These are phyloP conservation scores for Austroboletus novae-zelandiae DNA, from an alignment of 1,284 basidiomycete genomes.

Conservation along the genomic window DNA sequence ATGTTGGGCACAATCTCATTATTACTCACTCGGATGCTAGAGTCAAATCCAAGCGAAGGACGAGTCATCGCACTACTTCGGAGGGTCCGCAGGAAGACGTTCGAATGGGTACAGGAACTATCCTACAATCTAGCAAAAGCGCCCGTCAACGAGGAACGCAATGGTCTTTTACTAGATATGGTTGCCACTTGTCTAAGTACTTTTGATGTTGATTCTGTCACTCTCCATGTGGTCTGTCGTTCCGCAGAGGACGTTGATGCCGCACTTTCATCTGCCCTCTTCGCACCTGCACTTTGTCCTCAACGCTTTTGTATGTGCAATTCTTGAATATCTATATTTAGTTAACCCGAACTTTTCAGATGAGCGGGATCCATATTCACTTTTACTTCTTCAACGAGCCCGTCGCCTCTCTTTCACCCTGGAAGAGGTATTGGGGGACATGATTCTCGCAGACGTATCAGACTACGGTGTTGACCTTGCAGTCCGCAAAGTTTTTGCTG, in stretches of 20 bases:
- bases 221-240: neutral
- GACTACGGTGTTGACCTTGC: slow-evolving; percentile 32
- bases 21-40: neutral
- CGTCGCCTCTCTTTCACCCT: neutral
- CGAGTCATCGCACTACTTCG: neutral
- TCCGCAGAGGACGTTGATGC: neutral
- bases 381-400: neutral
- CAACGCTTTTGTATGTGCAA: neutral
- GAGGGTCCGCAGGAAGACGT: neutral
- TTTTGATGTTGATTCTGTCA: neutral
- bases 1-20: neutral
- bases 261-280: neutral
- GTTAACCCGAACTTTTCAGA: neutral
- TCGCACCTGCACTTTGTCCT: neutral
- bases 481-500: slow-evolving; percentile 32
- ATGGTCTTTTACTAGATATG: neutral
- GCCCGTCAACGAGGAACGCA: neutral
- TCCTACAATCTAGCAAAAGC: neutral
- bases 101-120: neutral
- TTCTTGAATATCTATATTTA: neutral
- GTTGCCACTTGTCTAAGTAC: neutral
- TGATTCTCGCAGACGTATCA: slow-evolving; percentile 1
- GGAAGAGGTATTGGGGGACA: neutral
- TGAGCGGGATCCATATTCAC: neutral
- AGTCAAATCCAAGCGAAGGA: neutral